Base-by-base conservation (phyloP, 2,329 filamentous ascomycete species). In the Westerdykella aurantiaca region DNA sequence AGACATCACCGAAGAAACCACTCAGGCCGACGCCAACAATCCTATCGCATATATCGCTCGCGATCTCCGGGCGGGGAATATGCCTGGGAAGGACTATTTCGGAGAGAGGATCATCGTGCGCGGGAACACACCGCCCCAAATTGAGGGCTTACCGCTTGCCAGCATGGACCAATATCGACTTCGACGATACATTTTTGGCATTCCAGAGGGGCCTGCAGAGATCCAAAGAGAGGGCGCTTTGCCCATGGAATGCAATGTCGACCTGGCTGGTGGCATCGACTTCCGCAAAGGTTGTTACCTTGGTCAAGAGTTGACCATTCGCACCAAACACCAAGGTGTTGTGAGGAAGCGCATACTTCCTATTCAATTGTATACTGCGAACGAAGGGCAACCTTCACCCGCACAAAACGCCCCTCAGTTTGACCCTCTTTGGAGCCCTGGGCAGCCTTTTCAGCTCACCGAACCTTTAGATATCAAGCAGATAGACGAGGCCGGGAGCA, bases 241-340 rank as follows among this genome's bases (percentile, higher is more conserved):
- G 43, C 91, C 93, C 1, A 83, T 90, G 67, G 91, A 97, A 69
- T 84, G 78, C 61, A 96, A 96, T 65, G 78, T 97, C 64, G 93
- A 98, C 68, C 71, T 87, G 47, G 87, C 87, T 77, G 78, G 80
- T 38, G 93, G 82, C 21, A 84, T 98, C 53, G 88, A 96, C 69
- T 98, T 93, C 72, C 82, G 82, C 61, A 98, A 98, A 72, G 93
- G 93, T 6, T 98, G 93, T 70, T 98, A 98, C 67, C 81, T 97
- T 6, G 93, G 93, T 0, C 93, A 98, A 69, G 93, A 98, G 68
- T 77, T 98, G 51, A 97, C 93, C 1, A 95, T 97, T 52, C 84
- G 93, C 34, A 98, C 93, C 1, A 85, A 90, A 64, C 93, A 98
- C 69, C 90, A 86, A 11, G 93, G 93, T 17, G 88, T 98, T 13